These are phyloP conservation scores for Stemphylium vesicarium DNA, from an alignment of 2,329 filamentous ascomycete genomes.

Conservation along the genomic window DNA sequence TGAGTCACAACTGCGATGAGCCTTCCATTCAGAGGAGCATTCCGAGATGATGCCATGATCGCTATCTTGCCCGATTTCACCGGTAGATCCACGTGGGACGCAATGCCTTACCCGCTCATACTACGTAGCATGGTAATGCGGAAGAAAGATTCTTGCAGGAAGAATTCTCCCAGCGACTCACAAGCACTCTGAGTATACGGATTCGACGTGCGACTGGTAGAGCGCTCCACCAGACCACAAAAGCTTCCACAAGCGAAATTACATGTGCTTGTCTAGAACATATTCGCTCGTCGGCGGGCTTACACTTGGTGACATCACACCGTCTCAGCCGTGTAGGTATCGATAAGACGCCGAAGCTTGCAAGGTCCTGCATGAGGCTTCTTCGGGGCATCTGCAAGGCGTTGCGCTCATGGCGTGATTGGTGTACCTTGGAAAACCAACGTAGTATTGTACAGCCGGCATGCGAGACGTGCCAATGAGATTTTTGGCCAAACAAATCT, in stretches of 20 bases:
- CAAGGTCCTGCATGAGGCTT: conserved; percentile 3
- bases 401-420: conserved; percentile 11
- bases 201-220: neutral
- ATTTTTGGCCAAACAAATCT: neutral
- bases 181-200: neutral
- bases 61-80: conserved; percentile 4
- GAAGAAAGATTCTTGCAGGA: neutral
- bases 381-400: conserved; percentile 1
- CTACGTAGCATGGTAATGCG: neutral
- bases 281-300: neutral
- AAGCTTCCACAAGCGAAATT: conserved; percentile 14
- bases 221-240: conserved; percentile 3
- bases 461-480: conserved; percentile 11
- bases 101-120: neutral
- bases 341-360: conserved; percentile 15
- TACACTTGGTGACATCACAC: conserved; percentile 13
- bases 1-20: neutral
- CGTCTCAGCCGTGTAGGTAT: conserved; percentile 10
- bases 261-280: conserved; percentile 10
- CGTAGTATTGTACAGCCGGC: neutral
- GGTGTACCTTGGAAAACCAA: conserved; percentile 6
- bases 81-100: conserved; percentile 1
- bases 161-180: neutral
- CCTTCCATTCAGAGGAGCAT: neutral
- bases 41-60: neutral